These are phyloP conservation scores for Umbelopsis sp. DNA, from an alignment of 192 early-diverging fungal species.

Conservation along the genomic window DNA sequence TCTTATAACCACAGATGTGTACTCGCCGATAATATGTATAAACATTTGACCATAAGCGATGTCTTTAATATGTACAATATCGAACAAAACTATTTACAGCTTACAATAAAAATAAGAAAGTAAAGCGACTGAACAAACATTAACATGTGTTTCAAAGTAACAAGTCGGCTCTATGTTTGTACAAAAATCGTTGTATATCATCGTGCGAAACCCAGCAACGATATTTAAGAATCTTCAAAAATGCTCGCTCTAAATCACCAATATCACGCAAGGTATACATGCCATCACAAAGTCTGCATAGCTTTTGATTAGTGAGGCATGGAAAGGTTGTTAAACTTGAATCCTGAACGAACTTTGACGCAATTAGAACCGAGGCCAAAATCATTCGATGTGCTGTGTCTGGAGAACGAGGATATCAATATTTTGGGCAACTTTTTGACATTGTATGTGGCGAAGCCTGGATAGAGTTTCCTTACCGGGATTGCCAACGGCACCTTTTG, in stretches of 20 bases:
- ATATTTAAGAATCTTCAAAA: slow-evolving; percentile 31
- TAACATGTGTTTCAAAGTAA: not conserved
- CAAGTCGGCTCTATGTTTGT: slow-evolving; percentile 2
- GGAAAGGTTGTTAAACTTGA: slow-evolving; percentile 7
- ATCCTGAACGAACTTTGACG: slow-evolving; percentile 36
- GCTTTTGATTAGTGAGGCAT: slow-evolving; percentile 29
- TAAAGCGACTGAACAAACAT: not conserved
- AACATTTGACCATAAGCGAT: not conserved
- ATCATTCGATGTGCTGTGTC: slow-evolving; percentile 40
- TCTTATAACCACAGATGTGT: not conserved
- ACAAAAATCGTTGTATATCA: not conserved
- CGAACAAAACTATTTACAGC: not conserved
- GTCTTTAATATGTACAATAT: not conserved
- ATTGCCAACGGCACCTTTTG: slow-evolving; percentile 36
- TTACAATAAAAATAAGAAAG: not conserved
- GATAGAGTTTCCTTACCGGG: slow-evolving; percentile 26
- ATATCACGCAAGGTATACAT: slow-evolving; percentile 36
- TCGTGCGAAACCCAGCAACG: slow-evolving; percentile 25
- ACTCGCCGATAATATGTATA: no score
- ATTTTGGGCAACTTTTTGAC: not conserved
- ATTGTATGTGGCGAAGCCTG: not conserved
- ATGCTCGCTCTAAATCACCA: slow-evolving; percentile 33
- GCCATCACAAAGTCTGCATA: slow-evolving; percentile 29
- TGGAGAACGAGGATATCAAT: slow-evolving; percentile 14
- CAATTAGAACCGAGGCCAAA: slow-evolving; percentile 34